Evolutionary conservation across 495 filamentous ascomycete species (phyloP), one percentile per base, ranked within the genome.

Genomic region (Paragyromitra xinjiangensis): DNA sequence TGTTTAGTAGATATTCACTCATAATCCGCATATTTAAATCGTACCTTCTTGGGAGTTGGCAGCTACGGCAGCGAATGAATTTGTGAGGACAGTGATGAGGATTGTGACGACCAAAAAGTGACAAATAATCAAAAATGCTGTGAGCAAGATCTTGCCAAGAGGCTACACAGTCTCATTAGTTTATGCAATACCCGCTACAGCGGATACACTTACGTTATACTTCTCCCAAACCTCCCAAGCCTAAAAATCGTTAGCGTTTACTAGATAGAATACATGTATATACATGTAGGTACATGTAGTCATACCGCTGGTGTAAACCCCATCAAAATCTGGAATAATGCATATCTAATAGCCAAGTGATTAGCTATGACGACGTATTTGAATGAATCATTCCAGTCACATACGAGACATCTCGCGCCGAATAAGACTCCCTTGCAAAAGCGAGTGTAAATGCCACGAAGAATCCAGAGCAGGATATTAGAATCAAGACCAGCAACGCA

Each of bases 81-180:
- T 97, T 1, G 93, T 95, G 50, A 97, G 85, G 39, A 98, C 94
- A 0, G 93, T 95, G 81, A 98, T 93, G 59, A 98, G 85, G 59
- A 97, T 95, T 7, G 94, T 96, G 44, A 97, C 90, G n/a, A 97
- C 90, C 63, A 97, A 87, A 80, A 97, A 98, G 84, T 97, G 95
- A 83, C 93, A 94, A 66, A 97, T 95, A 83, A 97, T 92, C 26
- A 98, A 86, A 81, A 97, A 97, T 14, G 94, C 78, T 0, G 89
- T 90, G 80, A 97, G 83, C 29, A 97, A 87, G 0, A 86, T 84
- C 77, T 90, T 92, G 3, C 94, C 95, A 56, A 97, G 84, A 55
- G 69, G 59, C 75, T 78, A 48, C 7, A 68, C 6, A 55, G 24
- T 6, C 8, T 29, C 40, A 40, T 68, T 70, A 63, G 65, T 37